These are phyloP conservation scores for Myxozyma geophila DNA, from an alignment of 805 yeast genomes.

Conservation along the genomic window DNA sequence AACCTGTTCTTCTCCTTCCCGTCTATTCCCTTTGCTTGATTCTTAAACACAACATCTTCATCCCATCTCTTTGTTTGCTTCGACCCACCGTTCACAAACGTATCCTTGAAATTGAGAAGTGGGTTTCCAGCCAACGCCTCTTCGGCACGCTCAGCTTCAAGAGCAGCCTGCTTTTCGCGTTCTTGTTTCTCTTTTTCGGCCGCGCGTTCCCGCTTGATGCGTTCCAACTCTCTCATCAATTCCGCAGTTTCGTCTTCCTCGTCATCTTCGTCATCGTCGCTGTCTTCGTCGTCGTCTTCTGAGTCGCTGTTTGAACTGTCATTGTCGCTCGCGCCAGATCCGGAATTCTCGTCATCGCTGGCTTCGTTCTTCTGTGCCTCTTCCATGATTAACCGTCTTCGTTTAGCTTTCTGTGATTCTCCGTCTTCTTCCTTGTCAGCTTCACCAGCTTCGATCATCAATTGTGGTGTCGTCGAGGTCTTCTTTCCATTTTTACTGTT, in stretches of 20 bases:
- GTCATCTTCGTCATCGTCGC: conserved; percentile 40
- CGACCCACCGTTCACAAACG: conserved; percentile 13
- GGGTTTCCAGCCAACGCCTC: conserved; percentile 45
- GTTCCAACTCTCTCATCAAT: conserved; percentile 44
- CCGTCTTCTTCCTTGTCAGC: conserved; percentile 16
- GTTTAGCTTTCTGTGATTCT: conserved; percentile 20
- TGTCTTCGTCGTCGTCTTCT: conserved; percentile 27
- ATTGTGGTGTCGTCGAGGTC: conserved; percentile 1
- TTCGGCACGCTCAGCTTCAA: conserved; percentile 37
- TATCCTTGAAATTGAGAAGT: conserved; percentile 35
- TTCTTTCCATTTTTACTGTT: conserved; percentile 27
- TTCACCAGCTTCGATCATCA: conserved; percentile 18
- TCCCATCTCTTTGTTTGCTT: conserved; percentile 40
- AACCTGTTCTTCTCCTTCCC: conserved; percentile 39
- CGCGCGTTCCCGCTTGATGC: conserved; percentile 45
- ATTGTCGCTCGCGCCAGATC: conserved; percentile 13
- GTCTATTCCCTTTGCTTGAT: conserved; percentile 43
- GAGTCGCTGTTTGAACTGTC: conserved; percentile 12
- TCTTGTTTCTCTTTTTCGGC: conserved; percentile 38
- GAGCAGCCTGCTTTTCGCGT: conserved; percentile 33
- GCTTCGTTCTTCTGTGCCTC: conserved; percentile 33
- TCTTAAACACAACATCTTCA: conserved; percentile 45
- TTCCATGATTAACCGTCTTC: conserved; percentile 32
- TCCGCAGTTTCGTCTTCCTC: conserved; percentile 45
- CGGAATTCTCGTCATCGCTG: conserved; percentile 11